These are phyloP conservation scores for Paracoccidioides lutzii DNA, from an alignment of 2,329 filamentous ascomycete species.

Conservation along the genomic window DNA sequence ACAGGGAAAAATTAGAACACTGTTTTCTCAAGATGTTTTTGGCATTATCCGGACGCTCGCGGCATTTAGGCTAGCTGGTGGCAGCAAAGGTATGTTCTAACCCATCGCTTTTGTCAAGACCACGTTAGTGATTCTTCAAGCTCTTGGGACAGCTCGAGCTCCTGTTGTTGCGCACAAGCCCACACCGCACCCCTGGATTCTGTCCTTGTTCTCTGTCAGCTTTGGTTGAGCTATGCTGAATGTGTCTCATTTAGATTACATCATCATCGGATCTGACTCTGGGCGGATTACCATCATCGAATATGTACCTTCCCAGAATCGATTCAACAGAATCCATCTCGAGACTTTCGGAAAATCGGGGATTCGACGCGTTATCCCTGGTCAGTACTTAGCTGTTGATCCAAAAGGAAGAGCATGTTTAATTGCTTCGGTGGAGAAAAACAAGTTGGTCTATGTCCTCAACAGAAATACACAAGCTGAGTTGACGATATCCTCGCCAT, in stretches of 20 bases:
- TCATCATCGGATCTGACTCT: slow-evolving; percentile 91
- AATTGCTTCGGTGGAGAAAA: slow-evolving; percentile 92
- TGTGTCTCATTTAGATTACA: slow-evolving; percentile 56
- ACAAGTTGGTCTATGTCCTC: slow-evolving; percentile 97
- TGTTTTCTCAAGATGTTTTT: slow-evolving; percentile 88
- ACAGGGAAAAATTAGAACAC: slow-evolving; percentile 71
- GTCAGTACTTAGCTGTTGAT: slow-evolving; percentile 90
- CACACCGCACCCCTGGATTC: slow-evolving; percentile 7
- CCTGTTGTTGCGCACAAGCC: slow-evolving; percentile 11
- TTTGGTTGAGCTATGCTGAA: slow-evolving; percentile 30
- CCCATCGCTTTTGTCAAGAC: slow-evolving; percentile 17
- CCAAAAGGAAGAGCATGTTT: slow-evolving; percentile 92
- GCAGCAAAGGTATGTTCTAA: slow-evolving; percentile 71
- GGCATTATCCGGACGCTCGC: slow-evolving; percentile 85
- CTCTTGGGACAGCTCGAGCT: slow-evolving; percentile 42
- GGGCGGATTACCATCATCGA: slow-evolving; percentile 89
- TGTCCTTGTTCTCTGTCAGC: slow-evolving; percentile 4
- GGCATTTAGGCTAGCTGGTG: slow-evolving; percentile 82
- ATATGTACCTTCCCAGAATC: slow-evolving; percentile 74
- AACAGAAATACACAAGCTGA: slow-evolving; percentile 91
- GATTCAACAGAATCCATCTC: slow-evolving; percentile 77
- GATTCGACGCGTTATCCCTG: slow-evolving; percentile 80
- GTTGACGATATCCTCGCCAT: slow-evolving; percentile 88
- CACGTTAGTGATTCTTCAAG: slow-evolving; percentile 62
- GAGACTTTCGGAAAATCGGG: slow-evolving; percentile 99